These are phyloP conservation scores for Suillus clintonianus DNA, from an alignment of 768 basidiomycete genomes.

Conservation along the genomic window DNA sequence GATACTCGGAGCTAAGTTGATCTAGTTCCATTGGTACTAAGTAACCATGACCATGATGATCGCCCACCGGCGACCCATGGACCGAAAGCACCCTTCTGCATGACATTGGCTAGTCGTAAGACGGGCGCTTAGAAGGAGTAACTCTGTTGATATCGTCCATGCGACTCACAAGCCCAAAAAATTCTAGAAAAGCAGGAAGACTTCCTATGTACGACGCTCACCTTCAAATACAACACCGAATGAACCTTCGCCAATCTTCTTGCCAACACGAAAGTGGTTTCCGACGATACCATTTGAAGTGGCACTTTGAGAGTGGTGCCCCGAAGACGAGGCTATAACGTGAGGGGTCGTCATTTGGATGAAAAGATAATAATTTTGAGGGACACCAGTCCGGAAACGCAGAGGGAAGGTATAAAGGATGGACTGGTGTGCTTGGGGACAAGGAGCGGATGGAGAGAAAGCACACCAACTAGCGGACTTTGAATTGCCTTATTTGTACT, in stretches of 20 bases:
- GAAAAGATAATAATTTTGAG: constrained; percentile 4
- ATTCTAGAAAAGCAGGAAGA: constrained; percentile 4
- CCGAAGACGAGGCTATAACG: constrained; percentile 78
- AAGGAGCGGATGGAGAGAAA: constrained; percentile 27
- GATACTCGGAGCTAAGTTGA: constrained; percentile 8
- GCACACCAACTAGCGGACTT: constrained; percentile 31
- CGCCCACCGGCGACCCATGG: not conserved
- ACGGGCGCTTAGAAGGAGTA: constrained; percentile 15
- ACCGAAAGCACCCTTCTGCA: constrained; percentile 6
- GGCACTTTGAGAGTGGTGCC: constrained; percentile 64
- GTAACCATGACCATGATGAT: constrained; percentile 1
- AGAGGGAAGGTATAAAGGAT: constrained; percentile 20
- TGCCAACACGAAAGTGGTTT: constrained; percentile 85
- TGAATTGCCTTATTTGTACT: constrained; percentile 23
- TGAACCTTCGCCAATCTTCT: constrained; percentile 99
- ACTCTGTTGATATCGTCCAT: constrained; percentile 7
- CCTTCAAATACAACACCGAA: constrained; percentile 98
- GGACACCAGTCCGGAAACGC: constrained; percentile 32
- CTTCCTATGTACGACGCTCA: constrained; percentile 35
- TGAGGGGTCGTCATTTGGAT: constrained; percentile 74
- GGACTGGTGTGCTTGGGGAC: constrained; percentile 20
- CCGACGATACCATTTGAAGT: constrained; percentile 76
- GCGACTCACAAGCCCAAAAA: constrained; percentile 1
- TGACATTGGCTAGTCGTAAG: constrained; percentile 6
- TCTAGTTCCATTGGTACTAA: constrained; percentile 7